Evolutionary conservation across 805 yeast genomes (phyloP).

Genomic region (Barnettozyma sucrosica): DNA sequence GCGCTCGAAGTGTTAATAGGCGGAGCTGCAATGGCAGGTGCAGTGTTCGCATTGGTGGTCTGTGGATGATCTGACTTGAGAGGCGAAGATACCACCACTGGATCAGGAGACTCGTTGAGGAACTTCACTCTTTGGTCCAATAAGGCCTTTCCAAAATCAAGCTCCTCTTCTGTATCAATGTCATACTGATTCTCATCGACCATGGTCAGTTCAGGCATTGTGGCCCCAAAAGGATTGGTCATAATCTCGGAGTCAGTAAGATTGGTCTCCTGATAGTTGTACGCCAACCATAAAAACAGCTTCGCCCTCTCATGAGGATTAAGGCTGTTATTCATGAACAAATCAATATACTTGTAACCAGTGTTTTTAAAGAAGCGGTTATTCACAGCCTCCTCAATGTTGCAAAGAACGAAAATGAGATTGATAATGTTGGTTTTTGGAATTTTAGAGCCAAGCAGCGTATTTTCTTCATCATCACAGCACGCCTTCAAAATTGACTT

Average conservation of each 20-base stretch:
- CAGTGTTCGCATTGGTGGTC: not conserved
- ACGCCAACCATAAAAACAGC: constrained; percentile 78
- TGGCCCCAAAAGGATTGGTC: constrained; percentile 56
- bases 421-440: constrained; percentile 66
- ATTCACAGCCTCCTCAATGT: constrained; percentile 50
- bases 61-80: not conserved
- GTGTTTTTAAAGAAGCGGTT: constrained; percentile 24
- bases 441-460: constrained; percentile 38
- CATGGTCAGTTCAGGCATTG: constrained; percentile 27
- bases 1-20: not conserved
- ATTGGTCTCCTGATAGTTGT: constrained; percentile 73
- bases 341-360: constrained; percentile 58
- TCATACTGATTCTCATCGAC: constrained; percentile 27
- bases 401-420: constrained; percentile 66
- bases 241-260: constrained; percentile 45
- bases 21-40: not conserved
- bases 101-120: constrained; percentile 21
- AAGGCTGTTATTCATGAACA: constrained; percentile 57
- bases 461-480: constrained; percentile 58
- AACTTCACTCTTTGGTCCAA: constrained; percentile 32
- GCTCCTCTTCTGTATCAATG: constrained; percentile 39
- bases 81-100: not conserved
- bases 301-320: constrained; percentile 63
- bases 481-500: constrained; percentile 87
- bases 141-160: constrained; percentile 38